Evolutionary conservation across 768 basidiomycete species (phyloP), one percentile per base, ranked within the genome.

Genomic region (Suillus spraguei): DNA sequence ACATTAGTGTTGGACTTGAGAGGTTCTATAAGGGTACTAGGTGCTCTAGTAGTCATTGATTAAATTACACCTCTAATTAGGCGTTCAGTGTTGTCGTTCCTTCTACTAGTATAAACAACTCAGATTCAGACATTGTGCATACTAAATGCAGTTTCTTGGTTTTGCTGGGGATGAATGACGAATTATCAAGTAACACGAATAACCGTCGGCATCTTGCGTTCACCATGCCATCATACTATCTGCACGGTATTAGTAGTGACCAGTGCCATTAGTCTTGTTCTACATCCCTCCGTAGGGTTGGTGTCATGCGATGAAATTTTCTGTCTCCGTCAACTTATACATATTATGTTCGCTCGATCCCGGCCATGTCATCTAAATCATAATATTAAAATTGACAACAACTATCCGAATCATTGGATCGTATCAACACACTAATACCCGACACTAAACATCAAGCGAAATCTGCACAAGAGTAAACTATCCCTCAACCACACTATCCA

Each of bases 401-500:
- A 52, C 17, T 52, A 20, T 20, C 17, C 17, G 17, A 53, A 53
- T 3, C 32, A 53, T 11, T 28, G 50, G 5, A 20, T 53, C 32
- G 52, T 20, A 53, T 33, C 28, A 53, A 33, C 32, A 20, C 10
- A 32, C 50, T 9, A 52, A 32, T 52, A 60, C 47, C 47, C 42
- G 59, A 60, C 33, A 53, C 13, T 17, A 33, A 60, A 53, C 36
- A 50, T 33, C 36, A 49, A 35, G 35, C 20, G 32, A 56, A 47
- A 55, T 14, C 28, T 22, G 32, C 60, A 16, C 36, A 28, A 17
- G 11, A 35, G 17, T 59, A 20, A 54, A 54, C n/a, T 24, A 56
- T 35, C 32, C 24, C 49, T 35, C 28, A 5, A 5, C n/a, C 33
- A 60, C 5, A 22, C 54, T 16, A 56, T 36, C 39, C 20, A 38